Evolutionary conservation across 805 yeast genomes (phyloP).

Genomic region (Yueomyces sinensis): DNA sequence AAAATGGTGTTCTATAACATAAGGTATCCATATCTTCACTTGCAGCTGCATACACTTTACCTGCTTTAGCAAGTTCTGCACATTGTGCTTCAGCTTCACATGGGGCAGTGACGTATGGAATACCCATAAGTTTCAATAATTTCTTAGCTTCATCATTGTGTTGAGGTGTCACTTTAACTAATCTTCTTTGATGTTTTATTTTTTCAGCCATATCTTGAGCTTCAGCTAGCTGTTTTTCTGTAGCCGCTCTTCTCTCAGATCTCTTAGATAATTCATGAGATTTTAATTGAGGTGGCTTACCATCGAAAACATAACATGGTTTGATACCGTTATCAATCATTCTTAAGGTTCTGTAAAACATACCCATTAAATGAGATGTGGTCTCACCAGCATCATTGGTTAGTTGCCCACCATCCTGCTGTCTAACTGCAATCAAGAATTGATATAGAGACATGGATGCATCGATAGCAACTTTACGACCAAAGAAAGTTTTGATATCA

Average conservation of each 20-base stretch:
- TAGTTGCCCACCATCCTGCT: slow-evolving; percentile 89
- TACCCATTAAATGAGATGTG: slow-evolving; percentile 88
- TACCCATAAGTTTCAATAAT: slow-evolving; percentile 78
- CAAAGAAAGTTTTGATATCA: slow-evolving; percentile 78
- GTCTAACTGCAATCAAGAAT: slow-evolving; percentile 90
- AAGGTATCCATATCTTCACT: slow-evolving; percentile 98
- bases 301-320: slow-evolving; percentile 95
- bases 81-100: slow-evolving; percentile 99
- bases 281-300: slow-evolving; percentile 90
- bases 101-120: slow-evolving; percentile 88
- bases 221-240: slow-evolving; percentile 59
- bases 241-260: slow-evolving; percentile 66
- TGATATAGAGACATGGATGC: slow-evolving; percentile 96
- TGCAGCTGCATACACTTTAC: slow-evolving; percentile 94
- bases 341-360: slow-evolving; percentile 85
- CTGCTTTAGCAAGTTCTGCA: slow-evolving; percentile 79
- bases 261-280: slow-evolving; percentile 89
- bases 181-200: slow-evolving; percentile 64
- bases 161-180: slow-evolving; percentile 76
- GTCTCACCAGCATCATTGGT: slow-evolving; percentile 86
- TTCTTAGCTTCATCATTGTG: slow-evolving; percentile 91
- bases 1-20: slow-evolving; percentile 75
- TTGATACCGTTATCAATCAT: slow-evolving; percentile 88
- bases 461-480: slow-evolving; percentile 92
- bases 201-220: slow-evolving; percentile 65